These are phyloP conservation scores for Grosmannia huntii DNA, from an alignment of 2,329 filamentous ascomycete genomes.

Conservation along the genomic window DNA sequence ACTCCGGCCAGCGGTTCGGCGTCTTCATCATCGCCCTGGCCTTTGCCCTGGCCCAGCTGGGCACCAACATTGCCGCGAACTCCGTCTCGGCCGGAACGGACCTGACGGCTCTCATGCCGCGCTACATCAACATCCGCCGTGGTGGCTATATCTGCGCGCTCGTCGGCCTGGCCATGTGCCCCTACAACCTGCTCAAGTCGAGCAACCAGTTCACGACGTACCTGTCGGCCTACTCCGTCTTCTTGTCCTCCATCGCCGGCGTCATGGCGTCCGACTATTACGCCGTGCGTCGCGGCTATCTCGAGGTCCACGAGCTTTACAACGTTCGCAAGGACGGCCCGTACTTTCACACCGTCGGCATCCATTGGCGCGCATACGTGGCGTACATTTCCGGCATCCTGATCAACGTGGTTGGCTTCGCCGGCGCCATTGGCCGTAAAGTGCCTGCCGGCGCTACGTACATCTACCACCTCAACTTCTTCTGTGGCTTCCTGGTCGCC, in stretches of 20 bases:
- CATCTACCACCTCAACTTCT: conserved; percentile 86
- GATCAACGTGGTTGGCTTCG: conserved; percentile 87
- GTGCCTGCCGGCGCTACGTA: conserved; percentile 73
- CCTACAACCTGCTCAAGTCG: conserved; percentile 63
- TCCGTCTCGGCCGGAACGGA: conserved; percentile 74
- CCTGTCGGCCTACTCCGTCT: conserved; percentile 82
- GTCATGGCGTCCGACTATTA: conserved; percentile 88
- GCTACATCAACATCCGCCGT: conserved; percentile 72
- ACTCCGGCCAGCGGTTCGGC: conserved; percentile 56
- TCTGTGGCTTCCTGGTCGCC: conserved; percentile 67
- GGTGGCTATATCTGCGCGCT: conserved; percentile 76
- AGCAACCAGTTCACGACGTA: conserved; percentile 85
- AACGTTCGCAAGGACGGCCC: conserved; percentile 51
- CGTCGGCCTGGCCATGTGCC: conserved; percentile 75
- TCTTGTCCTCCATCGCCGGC: conserved; percentile 87
- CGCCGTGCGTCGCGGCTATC: conserved; percentile 66
- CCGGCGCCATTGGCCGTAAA: conserved; percentile 56
- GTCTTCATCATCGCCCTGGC: conserved; percentile 61
- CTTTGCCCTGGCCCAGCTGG: conserved; percentile 69
- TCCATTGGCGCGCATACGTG: conserved; percentile 73
- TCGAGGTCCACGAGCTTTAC: conserved; percentile 69
- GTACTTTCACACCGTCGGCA: conserved; percentile 62
- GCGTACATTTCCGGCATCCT: conserved; percentile 76
- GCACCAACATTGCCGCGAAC: conserved; percentile 81
- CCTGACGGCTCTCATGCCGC: conserved; percentile 66